phyloP scores from a whole-genome alignment of 2,329 filamentous ascomycete genomes.

The Pyrenochaeta sp. region DNA sequence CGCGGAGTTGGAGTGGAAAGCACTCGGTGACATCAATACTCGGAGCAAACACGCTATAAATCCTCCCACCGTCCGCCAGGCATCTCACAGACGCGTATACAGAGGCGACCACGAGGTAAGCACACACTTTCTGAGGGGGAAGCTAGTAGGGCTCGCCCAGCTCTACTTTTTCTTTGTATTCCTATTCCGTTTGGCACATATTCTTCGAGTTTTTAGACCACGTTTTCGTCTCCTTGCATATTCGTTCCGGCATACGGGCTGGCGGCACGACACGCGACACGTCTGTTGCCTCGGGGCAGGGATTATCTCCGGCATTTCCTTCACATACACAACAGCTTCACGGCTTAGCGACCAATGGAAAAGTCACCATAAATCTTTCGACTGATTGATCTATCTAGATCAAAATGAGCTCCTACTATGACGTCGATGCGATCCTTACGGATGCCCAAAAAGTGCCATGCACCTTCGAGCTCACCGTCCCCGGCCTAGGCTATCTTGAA shows the following conservation, averaged over 20 bases:
- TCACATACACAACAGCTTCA: background rate
- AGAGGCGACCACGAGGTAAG: constrained; percentile 27
- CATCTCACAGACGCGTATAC: constrained; percentile 44
- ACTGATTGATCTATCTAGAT: constrained; percentile 9
- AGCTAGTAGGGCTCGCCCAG: constrained; percentile 1
- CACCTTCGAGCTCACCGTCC: constrained; percentile 90
- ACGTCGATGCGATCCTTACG: constrained; percentile 83
- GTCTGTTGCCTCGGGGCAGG: constrained; percentile 18
- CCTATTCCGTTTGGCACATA: constrained; percentile 3
- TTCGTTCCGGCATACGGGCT: constrained; percentile 21
- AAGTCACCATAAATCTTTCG: background rate
- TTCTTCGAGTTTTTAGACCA: constrained; percentile 2
- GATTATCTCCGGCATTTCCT: constrained; percentile 7
- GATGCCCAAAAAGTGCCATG: constrained; percentile 96
- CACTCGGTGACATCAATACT: constrained; percentile 16
- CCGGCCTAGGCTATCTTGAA: constrained; percentile 87
- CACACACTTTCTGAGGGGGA: constrained; percentile 9
- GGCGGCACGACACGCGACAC: constrained; percentile 38
- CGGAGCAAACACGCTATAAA: constrained; percentile 29
- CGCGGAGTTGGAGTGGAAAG: constrained; percentile 9
- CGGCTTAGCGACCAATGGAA: background rate
- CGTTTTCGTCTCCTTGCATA: constrained; percentile 26
- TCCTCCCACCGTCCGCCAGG: constrained; percentile 29
- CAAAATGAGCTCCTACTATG: constrained; percentile 74
- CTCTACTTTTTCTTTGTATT: constrained; percentile 3